A percentile compares a stretch with the other conserved stretches of the same genome.
Evolutionary conservation across 495 filamentous ascomycete genomes (phyloP).

Genomic region (Hyphodiscus hymeniophilus): DNA sequence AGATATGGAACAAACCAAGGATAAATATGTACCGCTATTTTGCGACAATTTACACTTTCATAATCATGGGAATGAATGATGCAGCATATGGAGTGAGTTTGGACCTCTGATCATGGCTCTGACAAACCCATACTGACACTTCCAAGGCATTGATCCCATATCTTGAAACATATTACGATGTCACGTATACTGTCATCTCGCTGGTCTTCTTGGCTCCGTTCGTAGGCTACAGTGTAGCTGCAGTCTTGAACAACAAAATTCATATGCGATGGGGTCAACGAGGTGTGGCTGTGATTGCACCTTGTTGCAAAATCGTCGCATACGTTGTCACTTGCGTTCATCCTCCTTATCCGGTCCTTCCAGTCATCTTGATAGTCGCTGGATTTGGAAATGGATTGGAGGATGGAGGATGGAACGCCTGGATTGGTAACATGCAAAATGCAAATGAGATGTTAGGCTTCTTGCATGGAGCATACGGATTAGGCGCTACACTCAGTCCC

Average conservation of each 20-base stretch:
- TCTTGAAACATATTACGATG: constrained; percentile 57
- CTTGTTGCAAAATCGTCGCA: constrained; percentile 55
- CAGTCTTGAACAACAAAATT: constrained; percentile 56
- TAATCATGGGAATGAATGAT: constrained; percentile 78
- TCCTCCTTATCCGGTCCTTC: constrained; percentile 70
- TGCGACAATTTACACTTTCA: constrained; percentile 63
- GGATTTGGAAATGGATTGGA: constrained; percentile 65
- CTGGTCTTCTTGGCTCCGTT: constrained; percentile 78
- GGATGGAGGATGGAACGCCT: constrained; percentile 73
- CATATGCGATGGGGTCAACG: constrained; percentile 57
- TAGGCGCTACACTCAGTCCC: constrained; percentile 68
- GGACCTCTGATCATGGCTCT: no score
- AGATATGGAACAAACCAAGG: constrained; percentile 63
- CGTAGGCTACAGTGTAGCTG: constrained; percentile 69
- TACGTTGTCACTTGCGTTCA: constrained; percentile 61
- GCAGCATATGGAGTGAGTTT: constrained; percentile 69
- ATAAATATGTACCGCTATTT: constrained; percentile 58
- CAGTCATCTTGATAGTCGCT: constrained; percentile 58
- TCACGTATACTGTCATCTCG: constrained; percentile 71
- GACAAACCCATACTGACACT: no score
- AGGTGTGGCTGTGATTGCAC: constrained; percentile 62
- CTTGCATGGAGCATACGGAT: constrained; percentile 67
- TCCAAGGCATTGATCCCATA: constrained; percentile 60
- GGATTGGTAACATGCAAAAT: constrained; percentile 66
- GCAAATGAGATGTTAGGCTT: constrained; percentile 63